Evolutionary conservation across 345 rosid genomes (phyloP).

Genomic region (Mercurialis annua): DNA sequence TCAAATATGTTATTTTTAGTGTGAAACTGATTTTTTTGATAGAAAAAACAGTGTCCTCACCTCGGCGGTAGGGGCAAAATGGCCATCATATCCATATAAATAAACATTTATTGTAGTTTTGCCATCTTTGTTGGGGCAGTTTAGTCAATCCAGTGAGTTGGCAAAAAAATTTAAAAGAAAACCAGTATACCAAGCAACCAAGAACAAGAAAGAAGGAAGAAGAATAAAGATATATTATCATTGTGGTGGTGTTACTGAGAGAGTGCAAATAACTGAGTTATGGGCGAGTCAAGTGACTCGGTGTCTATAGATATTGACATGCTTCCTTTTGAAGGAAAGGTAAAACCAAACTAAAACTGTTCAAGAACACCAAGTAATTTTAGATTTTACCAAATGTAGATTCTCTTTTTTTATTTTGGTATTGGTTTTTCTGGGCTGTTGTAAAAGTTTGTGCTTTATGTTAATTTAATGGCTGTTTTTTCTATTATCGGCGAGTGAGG

Average conservation of each 20-base stretch:
- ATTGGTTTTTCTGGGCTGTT: background rate
- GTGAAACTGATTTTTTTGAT: too few relatives aligned
- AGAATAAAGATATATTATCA: background rate
- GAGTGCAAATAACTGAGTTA: constrained; percentile 17
- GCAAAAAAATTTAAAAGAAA: background rate
- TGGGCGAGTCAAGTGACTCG: constrained; percentile 53
- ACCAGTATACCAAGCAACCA: background rate
- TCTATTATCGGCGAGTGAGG: too few relatives aligned
- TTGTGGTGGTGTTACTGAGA: background rate
- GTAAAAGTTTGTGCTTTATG: background rate
- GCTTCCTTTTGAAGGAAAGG: constrained; percentile 52
- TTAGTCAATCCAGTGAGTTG: background rate
- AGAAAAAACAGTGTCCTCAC: constrained; percentile 1
- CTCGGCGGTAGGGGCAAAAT: background rate
- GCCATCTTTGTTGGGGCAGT: background rate
- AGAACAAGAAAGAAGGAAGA: background rate
- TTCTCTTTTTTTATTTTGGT: background rate
- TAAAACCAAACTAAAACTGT: constrained; percentile 19
- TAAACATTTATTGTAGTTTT: background rate
- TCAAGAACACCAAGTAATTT: background rate
- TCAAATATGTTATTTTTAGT: too few relatives aligned
- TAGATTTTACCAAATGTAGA: background rate
- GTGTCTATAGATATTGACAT: constrained; percentile 44
- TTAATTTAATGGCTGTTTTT: too few relatives aligned
- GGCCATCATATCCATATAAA: constrained; percentile 6